Percentiles rank a stretch among this genome's conserved stretches.
phyloP scores from a whole-genome alignment of 805 yeast genomes.

The Candida cerambycidarum region DNA sequence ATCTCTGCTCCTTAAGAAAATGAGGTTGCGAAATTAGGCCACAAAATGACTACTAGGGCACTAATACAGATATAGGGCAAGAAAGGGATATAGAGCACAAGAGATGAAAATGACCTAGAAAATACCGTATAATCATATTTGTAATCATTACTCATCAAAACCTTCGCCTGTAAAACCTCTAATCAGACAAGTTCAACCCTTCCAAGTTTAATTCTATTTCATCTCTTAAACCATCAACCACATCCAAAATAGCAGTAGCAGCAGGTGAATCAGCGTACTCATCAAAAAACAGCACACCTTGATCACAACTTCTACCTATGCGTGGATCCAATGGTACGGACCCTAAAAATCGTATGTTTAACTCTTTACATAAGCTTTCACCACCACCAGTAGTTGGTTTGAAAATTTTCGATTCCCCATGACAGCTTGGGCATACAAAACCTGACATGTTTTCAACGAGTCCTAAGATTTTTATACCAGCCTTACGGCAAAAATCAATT shows the following conservation, averaged over 20 bases:
- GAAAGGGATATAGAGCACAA: too few species aligned
- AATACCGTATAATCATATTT: too few species aligned
- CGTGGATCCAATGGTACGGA: constrained; percentile 95
- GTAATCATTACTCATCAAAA: neutral
- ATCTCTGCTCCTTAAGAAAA: too few species aligned
- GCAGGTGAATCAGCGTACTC: constrained; percentile 91
- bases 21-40: too few species aligned
- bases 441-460: constrained; percentile 98
- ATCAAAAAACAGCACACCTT: constrained; percentile 82
- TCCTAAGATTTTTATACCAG: constrained; percentile 82
- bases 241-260: constrained; percentile 77
- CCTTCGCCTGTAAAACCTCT: neutral
- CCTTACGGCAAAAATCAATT: constrained; percentile 90
- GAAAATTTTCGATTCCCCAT: constrained; percentile 86
- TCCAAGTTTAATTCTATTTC: constrained; percentile 38
- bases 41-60: too few species aligned
- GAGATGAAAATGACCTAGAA: too few species aligned
- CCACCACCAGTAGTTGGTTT: constrained; percentile 98
- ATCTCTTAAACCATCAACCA: constrained; percentile 71
- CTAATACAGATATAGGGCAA: too few species aligned
- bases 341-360: constrained; percentile 78
- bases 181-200: constrained; percentile 14
- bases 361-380: constrained; percentile 72
- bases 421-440: constrained; percentile 93
- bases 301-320: constrained; percentile 85